Evolutionary conservation across 805 yeast genomes (phyloP), one percentile per base, ranked within the genome.

Genomic region (Lachancea kluyveri): DNA sequence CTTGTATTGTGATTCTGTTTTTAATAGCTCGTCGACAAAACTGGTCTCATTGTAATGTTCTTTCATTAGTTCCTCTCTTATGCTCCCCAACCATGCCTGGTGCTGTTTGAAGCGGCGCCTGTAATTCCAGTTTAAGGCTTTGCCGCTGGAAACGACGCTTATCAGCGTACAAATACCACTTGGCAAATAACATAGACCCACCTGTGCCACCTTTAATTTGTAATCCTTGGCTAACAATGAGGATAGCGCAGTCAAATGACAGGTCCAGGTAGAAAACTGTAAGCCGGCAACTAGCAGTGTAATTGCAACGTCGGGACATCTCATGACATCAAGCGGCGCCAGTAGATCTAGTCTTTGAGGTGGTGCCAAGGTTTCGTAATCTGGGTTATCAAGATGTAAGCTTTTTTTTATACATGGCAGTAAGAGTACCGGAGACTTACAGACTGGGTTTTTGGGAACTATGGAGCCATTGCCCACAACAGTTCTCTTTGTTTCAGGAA

Each of bases 401-500:
- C 33, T 29, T 30, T 31, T 39, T 35, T 42, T 42, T 13, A 46
- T 36, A 8, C 21, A 25, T 6, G 52, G 54, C 12, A 43, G 27
- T 5, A 34, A 42, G 31, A 75, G 47, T 1, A 72, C 46, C 0
- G 77, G 76, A 1, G 78, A 67, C 28, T 46, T 60, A 39, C 72
- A 65, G 3, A 67, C n/a, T 4, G 54, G 22, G 0, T 36, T 41
- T 20, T 43, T 51, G 0, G 94, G 94, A 3, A 42, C 47, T 1
- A 77, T 57, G 1, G 87, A 71, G 1, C 87, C 83, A 53, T 84
- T 83, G 0, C 94, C 95, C 1, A 77, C 90, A 6, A 81, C 53
- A 5, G 70, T 56, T 35, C 95, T 64, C 23, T 71, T 70, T 0
- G 95, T 87, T 50, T 87, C 95, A 1, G 95, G 94, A 11, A 86